Conservation (phyloP, 495 filamentous ascomycete species). For the Aspergillus avenaceus region DNA sequence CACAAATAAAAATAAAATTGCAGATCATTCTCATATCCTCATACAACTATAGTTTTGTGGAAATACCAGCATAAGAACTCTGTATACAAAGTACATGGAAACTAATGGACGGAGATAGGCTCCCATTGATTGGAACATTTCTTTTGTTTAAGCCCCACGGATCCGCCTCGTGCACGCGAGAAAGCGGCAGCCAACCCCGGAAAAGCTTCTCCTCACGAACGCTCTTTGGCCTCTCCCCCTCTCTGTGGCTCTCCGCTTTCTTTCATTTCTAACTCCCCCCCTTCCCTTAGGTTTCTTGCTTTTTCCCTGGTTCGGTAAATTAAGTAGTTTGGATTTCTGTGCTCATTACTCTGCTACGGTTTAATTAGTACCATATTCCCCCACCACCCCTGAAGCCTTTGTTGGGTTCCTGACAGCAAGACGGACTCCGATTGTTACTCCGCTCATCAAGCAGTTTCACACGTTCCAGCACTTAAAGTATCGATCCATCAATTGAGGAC, state of each 20-base stretch:
- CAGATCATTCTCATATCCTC: no score
- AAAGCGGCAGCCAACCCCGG: conserved; percentile 8
- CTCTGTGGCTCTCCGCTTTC: background rate
- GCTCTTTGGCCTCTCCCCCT: background rate
- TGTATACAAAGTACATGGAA: no score
- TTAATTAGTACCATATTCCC: no score
- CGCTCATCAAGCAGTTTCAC: background rate
- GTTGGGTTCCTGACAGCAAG: background rate
- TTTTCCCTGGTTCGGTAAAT: background rate
- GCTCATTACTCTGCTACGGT: background rate
- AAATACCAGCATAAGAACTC: no score
- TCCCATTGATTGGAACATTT: background rate
- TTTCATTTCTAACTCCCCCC: background rate
- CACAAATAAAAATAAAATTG: no score
- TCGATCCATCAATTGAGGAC: background rate
- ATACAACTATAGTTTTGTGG: no score
- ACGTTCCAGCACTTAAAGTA: no score
- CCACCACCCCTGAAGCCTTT: background rate
- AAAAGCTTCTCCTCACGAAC: conserved; percentile 10
- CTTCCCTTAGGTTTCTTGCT: background rate
- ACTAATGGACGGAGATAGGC: no score
- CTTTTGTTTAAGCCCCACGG: background rate
- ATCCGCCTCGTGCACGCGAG: conserved; percentile 3
- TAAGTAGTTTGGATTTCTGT: background rate
- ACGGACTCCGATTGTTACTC: background rate